These are phyloP conservation scores for Capsicum pubescens DNA, from an alignment of 257 asterid species.

Conservation along the genomic window DNA sequence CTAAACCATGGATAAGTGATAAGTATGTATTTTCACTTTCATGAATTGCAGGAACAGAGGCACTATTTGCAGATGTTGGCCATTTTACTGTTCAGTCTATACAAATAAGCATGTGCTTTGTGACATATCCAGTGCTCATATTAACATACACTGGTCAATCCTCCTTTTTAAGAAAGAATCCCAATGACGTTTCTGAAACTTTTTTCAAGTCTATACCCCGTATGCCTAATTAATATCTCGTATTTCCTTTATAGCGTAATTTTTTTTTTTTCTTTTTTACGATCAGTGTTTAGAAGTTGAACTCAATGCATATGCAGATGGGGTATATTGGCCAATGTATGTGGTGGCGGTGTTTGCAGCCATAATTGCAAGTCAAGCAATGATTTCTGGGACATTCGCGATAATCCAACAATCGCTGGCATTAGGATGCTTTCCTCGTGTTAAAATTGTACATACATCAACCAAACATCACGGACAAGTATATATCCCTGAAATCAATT, in stretches of 20 bases:
- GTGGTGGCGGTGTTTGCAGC: slow-evolving; percentile 54
- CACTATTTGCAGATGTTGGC: slow-evolving; percentile 69
- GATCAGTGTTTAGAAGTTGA: background rate
- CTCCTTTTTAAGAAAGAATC: slow-evolving; percentile 51
- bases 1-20: no score
- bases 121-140: slow-evolving; percentile 53
- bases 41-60: slow-evolving; percentile 60
- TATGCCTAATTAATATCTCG: background rate
- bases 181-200: slow-evolving; percentile 33
- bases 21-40: background rate
- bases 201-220: slow-evolving; percentile 66
- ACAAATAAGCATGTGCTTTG: slow-evolving; percentile 55
- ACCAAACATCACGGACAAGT: slow-evolving; percentile 56
- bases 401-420: slow-evolving; percentile 60
- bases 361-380: slow-evolving; percentile 60
- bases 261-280: no score
- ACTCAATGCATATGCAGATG: slow-evolving; percentile 31
- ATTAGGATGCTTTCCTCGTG: slow-evolving; percentile 66
- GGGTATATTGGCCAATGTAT: slow-evolving; percentile 65
- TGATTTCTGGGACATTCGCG: slow-evolving; percentile 60
- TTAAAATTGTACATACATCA: slow-evolving; percentile 55
- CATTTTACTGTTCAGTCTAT: slow-evolving; percentile 62
- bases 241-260: background rate
- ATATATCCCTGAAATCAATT: slow-evolving; percentile 55
- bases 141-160: slow-evolving; percentile 63